Evolutionary conservation across 202 grass and related monocot genomes (phyloP).

Genomic region (Tripidium arundinaceum): DNA sequence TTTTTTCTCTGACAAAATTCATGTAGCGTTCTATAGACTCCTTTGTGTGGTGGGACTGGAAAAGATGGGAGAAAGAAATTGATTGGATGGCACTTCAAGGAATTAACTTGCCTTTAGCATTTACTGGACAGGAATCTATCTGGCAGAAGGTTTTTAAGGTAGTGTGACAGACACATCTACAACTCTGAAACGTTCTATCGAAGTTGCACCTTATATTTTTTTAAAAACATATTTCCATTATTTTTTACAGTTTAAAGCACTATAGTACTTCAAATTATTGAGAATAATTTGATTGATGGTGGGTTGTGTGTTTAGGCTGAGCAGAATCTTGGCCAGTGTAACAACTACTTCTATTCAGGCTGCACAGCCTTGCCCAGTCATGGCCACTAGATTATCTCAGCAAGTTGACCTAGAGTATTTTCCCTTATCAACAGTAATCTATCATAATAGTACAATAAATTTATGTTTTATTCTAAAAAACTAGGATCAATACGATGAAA

Average conservation of each 20-base stretch:
- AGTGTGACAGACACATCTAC: background rate
- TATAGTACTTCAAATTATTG: background rate
- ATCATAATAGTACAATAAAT: background rate
- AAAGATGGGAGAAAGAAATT: constrained; percentile 98
- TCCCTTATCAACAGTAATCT: background rate
- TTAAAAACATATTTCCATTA: background rate
- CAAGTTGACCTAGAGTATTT: background rate
- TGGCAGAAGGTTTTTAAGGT: constrained; percentile 98
- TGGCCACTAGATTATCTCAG: background rate
- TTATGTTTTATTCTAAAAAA: background rate
- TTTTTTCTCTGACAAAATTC: constrained; percentile 35
- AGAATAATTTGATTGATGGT: background rate
- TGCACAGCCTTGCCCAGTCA: background rate
- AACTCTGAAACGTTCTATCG: constrained; percentile 12
- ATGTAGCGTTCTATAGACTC: constrained; percentile 69
- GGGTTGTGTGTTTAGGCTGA: background rate
- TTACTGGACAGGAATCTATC: constrained; percentile 87
- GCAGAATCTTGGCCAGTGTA: background rate
- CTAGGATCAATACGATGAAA: background rate
- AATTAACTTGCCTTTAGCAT: constrained; percentile 97
- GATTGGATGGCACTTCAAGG: constrained; percentile 99
- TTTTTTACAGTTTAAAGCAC: background rate
- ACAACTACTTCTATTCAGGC: background rate
- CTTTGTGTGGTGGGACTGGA: constrained; percentile 94
- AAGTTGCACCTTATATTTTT: background rate